Evolutionary conservation across 768 basidiomycete genomes (phyloP), one percentile per base, ranked within the genome.

Genomic region (Leccinellum albellum): DNA sequence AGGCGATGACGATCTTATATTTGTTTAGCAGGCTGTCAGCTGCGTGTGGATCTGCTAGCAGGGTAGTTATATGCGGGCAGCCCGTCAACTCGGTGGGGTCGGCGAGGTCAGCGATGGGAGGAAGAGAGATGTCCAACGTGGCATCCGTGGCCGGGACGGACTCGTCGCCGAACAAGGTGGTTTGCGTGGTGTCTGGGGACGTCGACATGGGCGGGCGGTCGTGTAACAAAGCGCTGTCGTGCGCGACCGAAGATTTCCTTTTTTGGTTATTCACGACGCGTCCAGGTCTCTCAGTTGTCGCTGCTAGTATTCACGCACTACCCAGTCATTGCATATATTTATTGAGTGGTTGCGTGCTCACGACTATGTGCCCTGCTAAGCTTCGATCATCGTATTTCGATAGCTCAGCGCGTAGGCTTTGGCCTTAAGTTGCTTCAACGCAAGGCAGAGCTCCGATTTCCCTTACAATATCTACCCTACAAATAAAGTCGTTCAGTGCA

Each of bases 1-100:
- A 89, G 1, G 75, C 71, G 17, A 85, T 73, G 10, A 82, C 80
- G 2, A 75, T 74, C 60, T 75, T 80, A 67, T 81, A 88, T 65
- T 80, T 85, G 56, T 73, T 69, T 42, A 82, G 55, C n/a, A 81
- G 53, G 2, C 61, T 60, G 7, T 63, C 58, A 14, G 61, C 58
- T 24, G 65, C 59, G 6, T 61, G 54, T 17, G 70, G 66, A n/a
- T 78, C 76, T 13, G 69, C 72, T 17, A 82, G 63, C 14, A 70
- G 56, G 23, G 65, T 58, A 8, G 67, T 49, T 35, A 86, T 65
- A 64, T 87, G 85, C 6, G 78, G 33, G 53, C 78, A 77, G 9
- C 61, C 46, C 6, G 50, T 37, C 10, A 53, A 15, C 33, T 51
- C 65, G 15, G 47, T 33, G 3, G 40, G 40, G 17, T 67, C 63